Evolutionary conservation across 306 rosid species (phyloP).

Genomic region (Prunus dulcis): DNA sequence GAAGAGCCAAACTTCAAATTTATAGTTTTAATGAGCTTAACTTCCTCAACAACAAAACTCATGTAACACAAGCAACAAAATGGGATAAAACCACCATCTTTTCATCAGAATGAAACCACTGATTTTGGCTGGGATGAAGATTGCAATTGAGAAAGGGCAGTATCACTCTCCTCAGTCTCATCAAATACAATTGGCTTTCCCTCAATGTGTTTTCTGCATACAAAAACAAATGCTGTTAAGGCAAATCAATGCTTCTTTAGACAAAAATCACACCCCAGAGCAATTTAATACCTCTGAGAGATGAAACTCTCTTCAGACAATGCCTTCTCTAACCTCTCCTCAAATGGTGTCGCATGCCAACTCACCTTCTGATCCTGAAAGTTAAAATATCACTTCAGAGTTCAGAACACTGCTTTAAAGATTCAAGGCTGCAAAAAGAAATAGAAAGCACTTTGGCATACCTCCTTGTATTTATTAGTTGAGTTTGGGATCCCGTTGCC

Average conservation of each 20-base stretch:
- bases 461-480: slow-evolving; percentile 92
- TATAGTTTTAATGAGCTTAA: slow-evolving; percentile 4
- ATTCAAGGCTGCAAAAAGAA: slow-evolving; percentile 1
- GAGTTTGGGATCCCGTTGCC: slow-evolving; percentile 94
- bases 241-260: neutral
- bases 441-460: slow-evolving; percentile 20
- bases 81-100: slow-evolving; percentile 7
- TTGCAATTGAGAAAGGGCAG: slow-evolving; percentile 50
- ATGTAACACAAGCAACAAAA: slow-evolving; percentile 17
- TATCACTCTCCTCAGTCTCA: slow-evolving; percentile 68
- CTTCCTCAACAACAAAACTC: slow-evolving; percentile 9
- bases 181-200: slow-evolving; percentile 59
- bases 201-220: slow-evolving; percentile 55
- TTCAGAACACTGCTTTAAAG: neutral
- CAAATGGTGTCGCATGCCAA: slow-evolving; percentile 98
- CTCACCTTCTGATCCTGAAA: slow-evolving; percentile 89
- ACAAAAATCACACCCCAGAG: neutral
- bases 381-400: slow-evolving; percentile 10
- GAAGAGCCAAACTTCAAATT: slow-evolving; percentile 19
- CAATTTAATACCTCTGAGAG: slow-evolving; percentile 44
- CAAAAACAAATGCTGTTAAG: neutral
- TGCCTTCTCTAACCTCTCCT: slow-evolving; percentile 83
- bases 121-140: slow-evolving; percentile 54
- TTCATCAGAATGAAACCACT: slow-evolving; percentile 50
- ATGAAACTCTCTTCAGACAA: slow-evolving; percentile 62